Evolutionary conservation across 2,329 filamentous ascomycete species (phyloP).

Genomic region (Aspergillus clavatus): DNA sequence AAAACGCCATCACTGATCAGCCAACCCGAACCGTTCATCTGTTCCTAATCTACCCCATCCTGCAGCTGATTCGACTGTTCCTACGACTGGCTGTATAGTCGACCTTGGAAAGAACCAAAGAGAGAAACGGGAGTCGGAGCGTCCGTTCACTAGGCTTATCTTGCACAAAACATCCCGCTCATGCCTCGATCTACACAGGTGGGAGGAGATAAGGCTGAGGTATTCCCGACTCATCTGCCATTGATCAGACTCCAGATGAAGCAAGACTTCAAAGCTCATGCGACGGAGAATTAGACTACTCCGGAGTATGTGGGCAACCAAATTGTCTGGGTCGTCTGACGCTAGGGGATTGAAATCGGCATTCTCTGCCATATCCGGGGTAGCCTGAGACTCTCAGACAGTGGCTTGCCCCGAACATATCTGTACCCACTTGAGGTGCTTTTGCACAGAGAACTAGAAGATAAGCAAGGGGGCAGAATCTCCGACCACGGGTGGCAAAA

Average conservation of each 20-base stretch:
- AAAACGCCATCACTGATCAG: neutral
- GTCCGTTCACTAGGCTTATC: too few relatives aligned
- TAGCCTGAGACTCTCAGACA: neutral
- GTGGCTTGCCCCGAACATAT: neutral
- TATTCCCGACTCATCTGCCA: too few relatives aligned
- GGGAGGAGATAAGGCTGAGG: neutral
- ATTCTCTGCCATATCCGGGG: neutral
- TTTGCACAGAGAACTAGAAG: too few relatives aligned
- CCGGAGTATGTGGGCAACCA: neutral
- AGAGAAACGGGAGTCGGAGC: too few relatives aligned
- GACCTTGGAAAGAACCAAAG: neutral
- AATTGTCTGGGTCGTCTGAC: neutral
- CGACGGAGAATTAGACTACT: too few relatives aligned
- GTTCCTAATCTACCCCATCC: neutral
- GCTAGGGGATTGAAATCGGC: neutral
- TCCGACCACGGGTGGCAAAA: neutral
- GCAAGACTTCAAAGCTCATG: too few relatives aligned
- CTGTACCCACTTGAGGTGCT: too few relatives aligned
- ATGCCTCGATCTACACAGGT: neutral
- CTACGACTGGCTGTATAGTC: neutral
- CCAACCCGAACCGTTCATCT: neutral
- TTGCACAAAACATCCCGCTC: neutral
- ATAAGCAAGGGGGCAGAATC: neutral
- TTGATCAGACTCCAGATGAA: neutral
- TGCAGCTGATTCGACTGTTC: neutral